These are phyloP conservation scores for Truncatella angustata DNA, from an alignment of 2,329 filamentous ascomycete genomes.

Conservation along the genomic window DNA sequence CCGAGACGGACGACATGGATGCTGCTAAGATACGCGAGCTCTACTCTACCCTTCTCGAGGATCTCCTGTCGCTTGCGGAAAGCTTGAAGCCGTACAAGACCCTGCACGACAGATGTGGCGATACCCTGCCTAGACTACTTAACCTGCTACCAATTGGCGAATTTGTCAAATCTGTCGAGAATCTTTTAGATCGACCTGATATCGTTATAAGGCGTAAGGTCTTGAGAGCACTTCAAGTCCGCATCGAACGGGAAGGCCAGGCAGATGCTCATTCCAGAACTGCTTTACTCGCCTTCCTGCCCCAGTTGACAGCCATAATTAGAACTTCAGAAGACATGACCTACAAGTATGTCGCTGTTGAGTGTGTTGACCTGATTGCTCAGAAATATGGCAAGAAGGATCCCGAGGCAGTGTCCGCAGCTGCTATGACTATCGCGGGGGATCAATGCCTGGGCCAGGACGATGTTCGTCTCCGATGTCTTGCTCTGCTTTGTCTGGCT, in stretches of 20 bases:
- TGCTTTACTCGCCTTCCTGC: constrained; percentile 75
- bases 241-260: constrained; percentile 71
- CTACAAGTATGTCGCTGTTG: constrained; percentile 82
- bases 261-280: constrained; percentile 66
- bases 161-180: constrained; percentile 85
- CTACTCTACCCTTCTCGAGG: constrained; percentile 68
- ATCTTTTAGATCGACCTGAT: constrained; percentile 73
- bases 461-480: constrained; percentile 71
- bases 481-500: constrained; percentile 85
- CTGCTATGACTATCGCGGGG: constrained; percentile 75
- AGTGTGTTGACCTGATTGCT: constrained; percentile 87
- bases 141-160: constrained; percentile 82
- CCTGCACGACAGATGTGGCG: constrained; percentile 60
- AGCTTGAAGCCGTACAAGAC: constrained; percentile 55
- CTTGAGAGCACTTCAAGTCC: constrained; percentile 74
- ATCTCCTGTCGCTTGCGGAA: constrained; percentile 65
- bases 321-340: constrained; percentile 68
- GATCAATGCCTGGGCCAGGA: constrained; percentile 71
- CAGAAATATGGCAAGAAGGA: constrained; percentile 97
- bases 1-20: constrained; percentile 63
- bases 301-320: constrained; percentile 75
- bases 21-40: constrained; percentile 64
- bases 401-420: constrained; percentile 69
- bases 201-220: constrained; percentile 77
- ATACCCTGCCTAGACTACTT: constrained; percentile 76